Conservation (phyloP, 1,284 basidiomycete genomes). For the Ganoderma boninense region DNA sequence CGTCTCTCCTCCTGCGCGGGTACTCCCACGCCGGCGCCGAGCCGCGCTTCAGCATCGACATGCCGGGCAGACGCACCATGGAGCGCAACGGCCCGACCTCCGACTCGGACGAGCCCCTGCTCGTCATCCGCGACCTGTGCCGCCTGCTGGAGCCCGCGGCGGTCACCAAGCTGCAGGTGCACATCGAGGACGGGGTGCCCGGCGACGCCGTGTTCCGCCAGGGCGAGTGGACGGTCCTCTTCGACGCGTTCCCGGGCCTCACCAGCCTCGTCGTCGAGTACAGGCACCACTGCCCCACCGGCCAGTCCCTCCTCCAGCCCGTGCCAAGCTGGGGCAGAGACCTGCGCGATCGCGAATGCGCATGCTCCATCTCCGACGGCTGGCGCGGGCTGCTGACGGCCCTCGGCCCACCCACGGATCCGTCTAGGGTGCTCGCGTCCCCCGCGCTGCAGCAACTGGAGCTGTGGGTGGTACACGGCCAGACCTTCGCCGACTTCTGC, state of each 20-base stretch:
- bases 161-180: slow-evolving; percentile 1
- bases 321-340: background rate
- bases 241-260: background rate
- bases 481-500: background rate
- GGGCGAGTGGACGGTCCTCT: background rate
- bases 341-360: background rate
- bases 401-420: background rate
- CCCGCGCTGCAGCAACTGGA: background rate
- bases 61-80: background rate
- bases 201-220: background rate
- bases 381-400: background rate
- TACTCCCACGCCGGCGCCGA: background rate
- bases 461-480: background rate
- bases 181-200: background rate
- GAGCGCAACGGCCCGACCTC: background rate
- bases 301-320: background rate
- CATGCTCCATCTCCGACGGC: background rate
- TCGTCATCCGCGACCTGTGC: background rate
- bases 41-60: background rate
- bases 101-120: background rate
- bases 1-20: background rate
- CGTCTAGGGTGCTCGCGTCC: background rate
- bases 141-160: background rate
- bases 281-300: background rate
- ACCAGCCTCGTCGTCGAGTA: background rate